Conservation (phyloP, 129 eudicot genomes). For the Escallonia herrerae region DNA sequence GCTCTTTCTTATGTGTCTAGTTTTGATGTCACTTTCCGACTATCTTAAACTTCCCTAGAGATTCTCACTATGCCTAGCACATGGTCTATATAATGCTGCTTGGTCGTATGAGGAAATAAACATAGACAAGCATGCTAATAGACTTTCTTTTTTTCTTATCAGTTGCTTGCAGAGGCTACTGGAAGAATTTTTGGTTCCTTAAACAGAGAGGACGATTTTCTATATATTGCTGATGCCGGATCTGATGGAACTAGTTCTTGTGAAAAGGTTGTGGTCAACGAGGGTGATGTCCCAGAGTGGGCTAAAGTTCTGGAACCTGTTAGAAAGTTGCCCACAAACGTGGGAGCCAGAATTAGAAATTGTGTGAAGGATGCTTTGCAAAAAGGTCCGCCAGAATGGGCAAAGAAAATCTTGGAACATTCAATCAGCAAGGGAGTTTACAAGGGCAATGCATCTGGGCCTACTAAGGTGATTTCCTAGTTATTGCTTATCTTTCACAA, state of each 20-base stretch:
- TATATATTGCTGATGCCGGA: constrained; percentile 14
- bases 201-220: constrained; percentile 11
- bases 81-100: not conserved
- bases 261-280: constrained; percentile 3
- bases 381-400: constrained; percentile 70
- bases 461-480: constrained; percentile 44
- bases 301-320: constrained; percentile 53
- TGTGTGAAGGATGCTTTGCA: constrained; percentile 37
- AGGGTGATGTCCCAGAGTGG: constrained; percentile 41
- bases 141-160: constrained; percentile 11
- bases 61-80: too few relatives aligned
- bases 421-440: constrained; percentile 59
- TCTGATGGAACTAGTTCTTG: constrained; percentile 15
- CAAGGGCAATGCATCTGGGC: constrained; percentile 68
- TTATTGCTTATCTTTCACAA: not conserved
- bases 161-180: constrained; percentile 51
- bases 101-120: not conserved
- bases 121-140: not conserved
- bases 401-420: constrained; percentile 31
- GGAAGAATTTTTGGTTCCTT: constrained; percentile 24
- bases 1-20: too few relatives aligned
- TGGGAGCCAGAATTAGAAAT: constrained; percentile 41
- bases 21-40: too few relatives aligned
- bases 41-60: too few relatives aligned
- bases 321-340: constrained; percentile 44